Base-by-base conservation (phyloP, 805 yeast species). In the Metschnikowia gelsemii region DNA sequence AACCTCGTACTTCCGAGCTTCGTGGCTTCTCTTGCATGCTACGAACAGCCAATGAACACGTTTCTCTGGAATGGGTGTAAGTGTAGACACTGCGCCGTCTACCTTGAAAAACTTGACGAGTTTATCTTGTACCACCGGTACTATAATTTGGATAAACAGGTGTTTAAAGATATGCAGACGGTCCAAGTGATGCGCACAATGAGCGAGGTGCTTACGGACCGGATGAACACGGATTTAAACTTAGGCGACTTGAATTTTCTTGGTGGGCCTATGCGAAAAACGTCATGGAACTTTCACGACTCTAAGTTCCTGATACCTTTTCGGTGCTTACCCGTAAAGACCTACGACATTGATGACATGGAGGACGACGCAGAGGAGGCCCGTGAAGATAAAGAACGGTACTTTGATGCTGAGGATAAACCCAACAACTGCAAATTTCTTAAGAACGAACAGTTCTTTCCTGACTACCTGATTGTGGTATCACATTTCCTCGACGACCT, bases 41-140 rank as follows among this genome's bases (percentile, higher is more conserved):
- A 84, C 56, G 95, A 85, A 49, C 82, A 81, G 42, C 57, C 82
- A 5, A 79, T 80, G 56, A 83, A 87, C 33, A 84, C 82, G 47
- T 49, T 85, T 37, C 58, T 85, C 18, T 85, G 91, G 90, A 84
- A 84, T 55, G 91, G 91, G 0, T 84, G 91, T 58, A 72, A 71
- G 27, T 85, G 95, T 56, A 46, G 50, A 1, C 76, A 71, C 48
- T 85, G 95, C 52, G 62, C 63, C 11, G 64, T 63, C 38, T 66
- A 64, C 29, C 59, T 84, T 18, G 73, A 73, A 0, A 49, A 74
- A 8, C 67, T 80, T 36, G 95, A 85, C 51, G 68, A 74, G 12
- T 84, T 72, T 49, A 58, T 84, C 35, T 74, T 81, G 73, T 71
- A 75, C 35, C 95, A 85, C 54, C 78, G 76, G 36, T 80, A 78